Evolutionary conservation across 441 rosid species (phyloP), one percentile per base, ranked within the genome.

Genomic region (Melastoma candidum): DNA sequence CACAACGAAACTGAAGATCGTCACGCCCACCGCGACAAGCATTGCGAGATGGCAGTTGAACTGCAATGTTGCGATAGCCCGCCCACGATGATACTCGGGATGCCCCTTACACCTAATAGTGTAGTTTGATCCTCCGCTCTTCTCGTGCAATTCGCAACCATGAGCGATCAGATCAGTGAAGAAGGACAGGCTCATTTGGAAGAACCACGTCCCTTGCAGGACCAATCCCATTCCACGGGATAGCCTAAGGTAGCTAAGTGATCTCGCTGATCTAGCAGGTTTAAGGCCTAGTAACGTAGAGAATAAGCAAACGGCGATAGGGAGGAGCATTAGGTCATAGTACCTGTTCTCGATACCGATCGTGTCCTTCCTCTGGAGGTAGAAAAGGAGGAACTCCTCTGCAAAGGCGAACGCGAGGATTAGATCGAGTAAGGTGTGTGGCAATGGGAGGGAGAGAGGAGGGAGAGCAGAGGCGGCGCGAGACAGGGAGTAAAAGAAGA

Each of bases 21-120:
- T 69, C 25, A 70, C 69, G 12, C 68, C 66, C 58, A 77, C 32
- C 29, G 78, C 66, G 69, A 85, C 86, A 57, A 88, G 70, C 47
- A 92, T 60, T 29, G 97, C 95, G 53, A 92, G 92, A 74, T 85
- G 95, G 57, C 82, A 78, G 68, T 92, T 86, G 32, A 92, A 92
- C 73, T 84, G 97, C 69, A 92, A 87, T 3, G 98, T 85, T 0
- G 97, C 98, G 2, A 88, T 78, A 2, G 95, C 94, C 70, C 83
- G 79, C 0, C 81, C 97, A 57, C 97, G 63, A 50, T 92, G 98
- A 72, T 82, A 88, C 49, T 92, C 92, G 5, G 61, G 32, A 58
- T 88, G 95, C 46, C 81, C 92, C 68, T 71, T 79, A 58, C 98
- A 92, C 65, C 60, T 84, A 44, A 92, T 71, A 8, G 86, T 84